Evolutionary conservation across 2,329 filamentous ascomycete genomes (phyloP), one percentile per base, ranked within the genome.

Genomic region (Botrytis hyacinthi): DNA sequence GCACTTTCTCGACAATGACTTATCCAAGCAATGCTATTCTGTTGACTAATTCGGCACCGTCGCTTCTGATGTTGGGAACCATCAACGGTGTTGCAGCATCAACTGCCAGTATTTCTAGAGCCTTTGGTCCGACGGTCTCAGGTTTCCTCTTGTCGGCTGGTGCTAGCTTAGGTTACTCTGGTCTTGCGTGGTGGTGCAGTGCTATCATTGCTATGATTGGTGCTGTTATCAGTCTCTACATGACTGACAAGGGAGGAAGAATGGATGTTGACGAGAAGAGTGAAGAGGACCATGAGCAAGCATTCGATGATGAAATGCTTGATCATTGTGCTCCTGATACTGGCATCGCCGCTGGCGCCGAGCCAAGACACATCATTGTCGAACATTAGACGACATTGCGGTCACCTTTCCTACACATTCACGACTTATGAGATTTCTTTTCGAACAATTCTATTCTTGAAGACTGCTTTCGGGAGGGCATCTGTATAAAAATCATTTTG

Each of bases 81-180:
- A 92, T 99, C 82, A 98, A 98, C 79, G 96, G 96, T 29, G 91
- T 95, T 20, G 95, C 95, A 0, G 94, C 94, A 44, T 97, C 95
- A 2, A 94, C 93, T 3, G 96, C 96, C 6, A 97, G 94, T 80
- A 84, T 98, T 63, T 95, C 92, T 81, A 89, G 96, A 72, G 94
- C 94, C 0, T 91, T 98, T 75, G 95, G 95, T 0, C 96, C 96
- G 3, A 95, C 93, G 0, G 84, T 98, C 4, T 97, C 95, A 4
- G 96, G 96, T 2, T 85, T 94, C 42, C 87, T 98, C 37, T 97
- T 97, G 82, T 89, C 94, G 7, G 85, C 91, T 70, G 96, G 96
- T 69, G 87, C 97, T 51, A 87, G 90, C 76, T 87, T 91, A 10
- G 94, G 95, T 51, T 95, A 94, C 81, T 95, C 94, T 7, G 94